Conservation (phyloP, 768 basidiomycete species). For the Pleurotus pulmonarius region DNA sequence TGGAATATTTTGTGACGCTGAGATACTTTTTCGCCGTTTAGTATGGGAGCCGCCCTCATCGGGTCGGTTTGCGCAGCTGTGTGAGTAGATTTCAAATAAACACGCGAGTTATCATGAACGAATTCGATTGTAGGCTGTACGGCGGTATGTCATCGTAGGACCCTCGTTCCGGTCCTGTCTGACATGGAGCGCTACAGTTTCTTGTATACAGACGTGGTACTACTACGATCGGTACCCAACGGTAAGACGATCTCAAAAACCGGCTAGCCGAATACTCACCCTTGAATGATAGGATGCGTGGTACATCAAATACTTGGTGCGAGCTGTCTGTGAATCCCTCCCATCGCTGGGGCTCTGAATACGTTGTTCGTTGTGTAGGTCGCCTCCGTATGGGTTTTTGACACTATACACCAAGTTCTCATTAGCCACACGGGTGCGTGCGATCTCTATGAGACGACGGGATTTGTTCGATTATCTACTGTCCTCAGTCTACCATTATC, state of each 20-base stretch:
- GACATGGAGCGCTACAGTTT: constrained; percentile 29
- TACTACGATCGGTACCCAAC: constrained; percentile 47
- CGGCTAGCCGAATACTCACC: not conserved
- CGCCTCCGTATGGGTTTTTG: constrained; percentile 42
- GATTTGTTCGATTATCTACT: too few species aligned
- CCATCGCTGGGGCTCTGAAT: not conserved
- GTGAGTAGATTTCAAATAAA: constrained; percentile 22
- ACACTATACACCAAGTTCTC: constrained; percentile 48
- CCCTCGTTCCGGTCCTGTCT: too few species aligned
- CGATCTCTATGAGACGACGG: not conserved
- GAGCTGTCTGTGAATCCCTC: constrained; percentile 8
- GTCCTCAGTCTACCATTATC: constrained; percentile 47
- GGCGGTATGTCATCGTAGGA: constrained; percentile 35
- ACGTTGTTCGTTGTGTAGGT: constrained; percentile 29
- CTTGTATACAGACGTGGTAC: constrained; percentile 54
- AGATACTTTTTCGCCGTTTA: constrained; percentile 14
- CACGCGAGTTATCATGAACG: not conserved
- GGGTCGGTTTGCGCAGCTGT: constrained; percentile 45
- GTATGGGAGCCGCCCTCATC: constrained; percentile 49
- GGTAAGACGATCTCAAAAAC: constrained; percentile 17
- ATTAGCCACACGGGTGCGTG: constrained; percentile 49
- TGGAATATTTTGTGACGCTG: too few species aligned
- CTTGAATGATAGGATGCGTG: constrained; percentile 34
- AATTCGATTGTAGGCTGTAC: constrained; percentile 35
- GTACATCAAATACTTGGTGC: constrained; percentile 49